Base-by-base conservation (phyloP, 1,284 basidiomycete species). In the Melanopsichium pennsylvanicum region DNA sequence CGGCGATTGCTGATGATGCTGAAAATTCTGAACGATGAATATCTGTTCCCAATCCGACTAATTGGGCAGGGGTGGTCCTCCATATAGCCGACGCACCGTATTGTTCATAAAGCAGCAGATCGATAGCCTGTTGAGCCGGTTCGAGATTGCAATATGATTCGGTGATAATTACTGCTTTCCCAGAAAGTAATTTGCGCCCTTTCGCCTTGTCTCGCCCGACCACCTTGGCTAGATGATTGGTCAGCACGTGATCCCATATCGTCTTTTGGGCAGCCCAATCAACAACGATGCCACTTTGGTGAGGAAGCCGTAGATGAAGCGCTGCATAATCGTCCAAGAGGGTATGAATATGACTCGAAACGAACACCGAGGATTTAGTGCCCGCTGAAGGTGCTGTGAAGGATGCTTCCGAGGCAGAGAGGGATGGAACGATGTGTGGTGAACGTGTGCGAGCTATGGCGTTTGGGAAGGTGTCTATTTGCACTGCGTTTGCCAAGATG, bases 91-190 rank as follows among this genome's bases (percentile, higher is more conserved):
- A 84, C 77, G 95, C 96, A 74, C 94, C 93, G 83, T 94, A 97
- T 81, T 96, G 93, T 77, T 97, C 94, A 75, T 96, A 96, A 0
- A 95, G 84, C 78, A 97, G 90, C 82, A 96, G 90, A 81, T 97
- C 94, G 69, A 93, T 93, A 33, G 91, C 87, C 35, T 92, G 89
- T 82, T 93, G 90, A 16, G 95, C 87, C 78, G 92, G 92, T 16
- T 91, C 91, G 10, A 95, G 84, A 81, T 95, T 92, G 85, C 94
- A 91, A 79, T 92, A 92, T 3, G 93, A 91, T 82, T 97, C 94
- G 3, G 94, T 96, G 44, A 97, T 86, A 42, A 97, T 41, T 18
- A 74, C 72, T 5, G 68, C 72, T 21, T 69, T 68, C 10, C 60
- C 48, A 2, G 44, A 38, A 32, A 63, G 9, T 32, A 63, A 15